A percentile compares a stretch with the other conserved stretches of the same genome.
Conservation (phyloP, 2,329 filamentous ascomycete genomes). For the Cryoendolithus antarcticus region DNA sequence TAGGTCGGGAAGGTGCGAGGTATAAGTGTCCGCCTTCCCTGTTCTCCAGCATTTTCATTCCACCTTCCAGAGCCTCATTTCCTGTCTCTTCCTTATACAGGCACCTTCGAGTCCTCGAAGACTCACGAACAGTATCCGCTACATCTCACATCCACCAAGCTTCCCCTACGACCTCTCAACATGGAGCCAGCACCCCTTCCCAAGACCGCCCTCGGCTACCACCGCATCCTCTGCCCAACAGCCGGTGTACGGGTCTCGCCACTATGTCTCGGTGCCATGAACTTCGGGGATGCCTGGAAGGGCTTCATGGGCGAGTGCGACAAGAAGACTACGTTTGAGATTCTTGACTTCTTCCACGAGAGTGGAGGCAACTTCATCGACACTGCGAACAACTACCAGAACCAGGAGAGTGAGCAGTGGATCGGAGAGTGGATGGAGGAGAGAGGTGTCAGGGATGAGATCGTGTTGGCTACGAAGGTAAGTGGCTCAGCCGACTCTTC, state of each 20-base stretch:
- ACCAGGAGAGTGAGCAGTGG: slow-evolving; percentile 36
- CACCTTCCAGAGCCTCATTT: too few species aligned
- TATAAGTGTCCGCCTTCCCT: too few species aligned
- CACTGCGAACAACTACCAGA: slow-evolving; percentile 38
- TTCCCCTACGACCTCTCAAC: too few species aligned
- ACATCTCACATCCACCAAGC: too few species aligned
- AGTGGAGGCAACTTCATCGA: slow-evolving; percentile 42
- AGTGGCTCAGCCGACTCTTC: not conserved
- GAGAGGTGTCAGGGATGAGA: slow-evolving; percentile 34
- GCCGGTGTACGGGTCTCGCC: slow-evolving; percentile 40
- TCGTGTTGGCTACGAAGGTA: slow-evolving; percentile 30
- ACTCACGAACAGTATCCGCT: too few species aligned
- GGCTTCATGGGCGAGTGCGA: slow-evolving; percentile 14
- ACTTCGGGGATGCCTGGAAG: slow-evolving; percentile 39
- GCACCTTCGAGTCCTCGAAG: too few species aligned
- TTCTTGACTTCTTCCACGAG: slow-evolving; percentile 36
- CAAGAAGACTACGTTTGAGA: slow-evolving; percentile 30
- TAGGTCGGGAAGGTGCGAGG: too few species aligned
- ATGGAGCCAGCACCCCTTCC: slow-evolving; percentile 16
- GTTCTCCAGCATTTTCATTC: too few species aligned
- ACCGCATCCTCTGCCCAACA: slow-evolving; percentile 37
- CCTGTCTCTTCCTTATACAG: too few species aligned
- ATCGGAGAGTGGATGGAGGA: slow-evolving; percentile 41
- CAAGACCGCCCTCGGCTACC: slow-evolving; percentile 34
- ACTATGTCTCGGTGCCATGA: slow-evolving; percentile 43